phyloP scores from a whole-genome alignment of 257 asterid genomes.

The Solanum sparsipilum region DNA sequence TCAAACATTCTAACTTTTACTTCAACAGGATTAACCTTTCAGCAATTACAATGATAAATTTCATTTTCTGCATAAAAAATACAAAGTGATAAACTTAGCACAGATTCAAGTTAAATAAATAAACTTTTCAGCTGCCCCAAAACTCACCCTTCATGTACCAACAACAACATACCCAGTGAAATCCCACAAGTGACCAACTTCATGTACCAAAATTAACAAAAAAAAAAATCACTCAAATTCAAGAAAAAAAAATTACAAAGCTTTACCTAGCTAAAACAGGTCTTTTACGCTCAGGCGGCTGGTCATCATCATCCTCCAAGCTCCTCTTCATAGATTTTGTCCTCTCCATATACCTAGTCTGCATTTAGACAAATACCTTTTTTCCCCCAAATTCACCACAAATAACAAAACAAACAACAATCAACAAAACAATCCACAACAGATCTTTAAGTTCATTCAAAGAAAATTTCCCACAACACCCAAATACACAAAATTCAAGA shows the following conservation, averaged over 20 bases:
- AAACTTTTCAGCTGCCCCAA: background rate
- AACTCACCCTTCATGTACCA: background rate
- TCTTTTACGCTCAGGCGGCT: conserved; percentile 54
- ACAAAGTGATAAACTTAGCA: background rate
- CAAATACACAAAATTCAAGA: background rate
- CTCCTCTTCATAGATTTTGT: conserved; percentile 72
- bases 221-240: background rate
- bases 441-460: background rate
- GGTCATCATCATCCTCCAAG: conserved; percentile 57
- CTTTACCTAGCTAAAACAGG: conserved; percentile 50
- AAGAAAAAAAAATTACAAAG: background rate
- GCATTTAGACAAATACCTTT: conserved; percentile 42
- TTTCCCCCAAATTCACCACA: background rate
- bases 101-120: background rate
- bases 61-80: background rate
- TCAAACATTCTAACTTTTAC: background rate
- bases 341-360: conserved; percentile 82
- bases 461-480: background rate
- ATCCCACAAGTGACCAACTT: background rate
- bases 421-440: background rate
- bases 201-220: background rate
- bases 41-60: background rate
- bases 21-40: background rate
- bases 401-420: background rate
- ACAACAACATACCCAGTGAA: background rate